Evolutionary conservation across 768 basidiomycete genomes (phyloP), one percentile per base, ranked within the genome.

Genomic region (Kwoniella dejecticola): DNA sequence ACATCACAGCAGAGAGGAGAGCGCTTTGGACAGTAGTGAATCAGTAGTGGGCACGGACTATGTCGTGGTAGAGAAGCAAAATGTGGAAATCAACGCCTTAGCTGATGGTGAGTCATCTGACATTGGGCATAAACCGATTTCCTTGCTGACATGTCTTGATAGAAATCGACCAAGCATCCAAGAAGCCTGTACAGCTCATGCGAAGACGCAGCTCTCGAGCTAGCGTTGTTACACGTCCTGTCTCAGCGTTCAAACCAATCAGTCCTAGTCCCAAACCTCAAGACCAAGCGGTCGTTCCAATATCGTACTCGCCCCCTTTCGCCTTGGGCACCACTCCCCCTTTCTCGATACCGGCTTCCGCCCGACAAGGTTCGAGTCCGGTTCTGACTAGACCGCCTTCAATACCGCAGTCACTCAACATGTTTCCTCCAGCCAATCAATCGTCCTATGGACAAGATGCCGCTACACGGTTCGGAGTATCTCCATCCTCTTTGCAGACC

Each of bases 1-100:
- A 7, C 56, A 49, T 23, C 57, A 47, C 19, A 50, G 48, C 13
- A 72, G 72, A 30, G 66, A 70, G 36, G 68, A 64, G 15, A 69
- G 66, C 50, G 65, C 69, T 15, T 11, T 71, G 44, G 64, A 70
- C 17, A 49, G 45, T 24, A 56, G 62, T 54, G 62, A 68, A 47
- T 55, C 72, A 50, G 48, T 69, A 52, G 71, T 81, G 8, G 77
- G 76, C 1, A 72, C 72, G 53, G 95, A 98, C 72, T 99, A 99
- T 69, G 95, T 98, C 0, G 84, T 99, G 0, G 90, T 98, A 1
- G 93, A 89, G 42, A 92, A 99, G 55, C 84, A 88, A 50, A 90
- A 90, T 1, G 89, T 97, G 2, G 94, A 98, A 75, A 91, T 97
- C 76, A 91, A 91, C 75, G 86, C 86, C 15, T 85, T 91, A 2